These are phyloP conservation scores for Hypoxylon perforatum DNA, from an alignment of 495 filamentous ascomycete genomes.

Conservation along the genomic window DNA sequence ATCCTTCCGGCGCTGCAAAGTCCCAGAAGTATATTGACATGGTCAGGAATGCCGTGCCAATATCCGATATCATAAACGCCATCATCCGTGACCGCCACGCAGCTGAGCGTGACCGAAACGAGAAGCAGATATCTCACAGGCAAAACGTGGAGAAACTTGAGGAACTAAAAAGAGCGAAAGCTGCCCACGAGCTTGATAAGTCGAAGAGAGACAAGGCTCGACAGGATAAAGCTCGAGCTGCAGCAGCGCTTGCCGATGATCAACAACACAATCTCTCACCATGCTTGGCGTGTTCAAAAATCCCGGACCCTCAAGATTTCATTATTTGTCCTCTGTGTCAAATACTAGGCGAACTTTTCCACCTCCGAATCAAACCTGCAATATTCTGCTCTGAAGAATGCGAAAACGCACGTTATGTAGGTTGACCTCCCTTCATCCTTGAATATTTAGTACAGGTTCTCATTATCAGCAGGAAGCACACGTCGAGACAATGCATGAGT, in stretches of 20 bases:
- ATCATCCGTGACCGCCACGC: slow-evolving; percentile 52
- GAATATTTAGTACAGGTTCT: slow-evolving; percentile 8
- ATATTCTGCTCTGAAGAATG: slow-evolving; percentile 60
- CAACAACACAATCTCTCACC: slow-evolving; percentile 50
- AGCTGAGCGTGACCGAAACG: slow-evolving; percentile 43
- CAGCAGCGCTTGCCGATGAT: slow-evolving; percentile 36
- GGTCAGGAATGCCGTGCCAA: slow-evolving; percentile 45
- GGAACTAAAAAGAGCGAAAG: slow-evolving; percentile 55
- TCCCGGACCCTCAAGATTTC: slow-evolving; percentile 41
- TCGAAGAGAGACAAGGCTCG: slow-evolving; percentile 47
- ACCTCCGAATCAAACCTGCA: slow-evolving; percentile 37
- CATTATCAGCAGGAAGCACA: slow-evolving; percentile 34
- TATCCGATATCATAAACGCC: slow-evolving; percentile 52
- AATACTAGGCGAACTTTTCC: slow-evolving; percentile 44
- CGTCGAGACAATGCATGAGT: slow-evolving; percentile 36
- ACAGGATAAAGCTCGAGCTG: slow-evolving; percentile 45
- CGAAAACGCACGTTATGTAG: slow-evolving; percentile 54
- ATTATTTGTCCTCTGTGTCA: slow-evolving; percentile 55
- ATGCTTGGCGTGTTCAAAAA: slow-evolving; percentile 51
- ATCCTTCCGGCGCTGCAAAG: slow-evolving; percentile 30
- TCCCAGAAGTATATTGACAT: slow-evolving; percentile 55
- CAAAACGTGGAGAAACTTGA: slow-evolving; percentile 54
- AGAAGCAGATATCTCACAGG: slow-evolving; percentile 49
- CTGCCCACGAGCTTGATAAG: slow-evolving; percentile 56
- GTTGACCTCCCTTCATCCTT: slow-evolving; percentile 24